Conservation (phyloP, 148 eudicot genomes). For the Fallopia convolvulus region DNA sequence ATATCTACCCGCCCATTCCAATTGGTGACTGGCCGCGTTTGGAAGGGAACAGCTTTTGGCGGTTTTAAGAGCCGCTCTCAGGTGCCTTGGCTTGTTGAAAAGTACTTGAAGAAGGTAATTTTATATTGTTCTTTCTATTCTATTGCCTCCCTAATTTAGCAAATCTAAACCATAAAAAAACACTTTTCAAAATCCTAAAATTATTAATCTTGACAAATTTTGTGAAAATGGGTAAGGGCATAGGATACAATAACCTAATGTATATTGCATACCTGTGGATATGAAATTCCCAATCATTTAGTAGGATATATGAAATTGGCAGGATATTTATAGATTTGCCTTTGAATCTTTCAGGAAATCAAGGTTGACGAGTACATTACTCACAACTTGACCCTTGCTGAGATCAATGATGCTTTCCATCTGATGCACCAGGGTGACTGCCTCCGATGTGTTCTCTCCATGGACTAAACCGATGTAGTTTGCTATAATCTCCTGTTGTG, state of each 20-base stretch:
- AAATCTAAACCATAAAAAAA: no score
- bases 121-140: neutral
- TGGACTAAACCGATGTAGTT: constrained; percentile 20
- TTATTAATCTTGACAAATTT: no score
- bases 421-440: constrained; percentile 86
- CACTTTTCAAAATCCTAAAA: no score
- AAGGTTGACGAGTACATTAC: constrained; percentile 98
- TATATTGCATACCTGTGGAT: neutral
- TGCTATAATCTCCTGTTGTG: neutral
- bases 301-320: neutral
- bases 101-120: constrained; percentile 87
- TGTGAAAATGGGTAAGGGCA: no score
- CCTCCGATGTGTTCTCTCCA: constrained; percentile 78
- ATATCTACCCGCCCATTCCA: constrained; percentile 96
- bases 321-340: neutral
- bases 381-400: constrained; percentile 59
- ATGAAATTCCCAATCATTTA: neutral
- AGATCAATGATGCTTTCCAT: constrained; percentile 89
- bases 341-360: constrained; percentile 57
- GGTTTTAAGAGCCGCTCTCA: constrained; percentile 99
- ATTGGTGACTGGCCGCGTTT: constrained; percentile 94
- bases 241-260: no score
- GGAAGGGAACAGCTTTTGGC: constrained; percentile 99
- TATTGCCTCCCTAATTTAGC: no score
- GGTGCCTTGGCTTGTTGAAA: constrained; percentile 97